Evolutionary conservation across 2,329 filamentous ascomycete genomes (phyloP).

Genomic region (Pyricularia sp.): DNA sequence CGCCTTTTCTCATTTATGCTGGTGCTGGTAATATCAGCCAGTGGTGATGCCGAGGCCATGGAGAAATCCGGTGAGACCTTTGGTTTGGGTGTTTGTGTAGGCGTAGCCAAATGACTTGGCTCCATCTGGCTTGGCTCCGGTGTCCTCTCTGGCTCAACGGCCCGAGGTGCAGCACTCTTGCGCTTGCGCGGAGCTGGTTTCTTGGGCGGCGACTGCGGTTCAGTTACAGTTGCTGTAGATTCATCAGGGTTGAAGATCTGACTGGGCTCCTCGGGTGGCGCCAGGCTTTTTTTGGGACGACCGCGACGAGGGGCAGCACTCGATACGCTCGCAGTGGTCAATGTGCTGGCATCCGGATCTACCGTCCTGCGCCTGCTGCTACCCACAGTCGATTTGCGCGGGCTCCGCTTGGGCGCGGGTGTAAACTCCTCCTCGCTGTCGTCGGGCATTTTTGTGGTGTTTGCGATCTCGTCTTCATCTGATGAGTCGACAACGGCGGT

Average conservation of each 20-base stretch:
- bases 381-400: slow-evolving; percentile 19
- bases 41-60: slow-evolving; percentile 39
- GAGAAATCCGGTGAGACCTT: slow-evolving; percentile 44
- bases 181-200: slow-evolving; percentile 50
- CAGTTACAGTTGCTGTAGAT: slow-evolving; percentile 18
- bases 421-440: slow-evolving; percentile 68
- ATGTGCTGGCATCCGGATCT: slow-evolving; percentile 21
- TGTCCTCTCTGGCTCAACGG: slow-evolving; percentile 22
- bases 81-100: slow-evolving; percentile 34
- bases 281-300: slow-evolving; percentile 28
- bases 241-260: slow-evolving; percentile 46
- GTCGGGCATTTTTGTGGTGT: slow-evolving; percentile 39
- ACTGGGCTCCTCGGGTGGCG: slow-evolving; percentile 42
- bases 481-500: slow-evolving; percentile 60
- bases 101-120: slow-evolving; percentile 10
- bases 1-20: slow-evolving; percentile 49
- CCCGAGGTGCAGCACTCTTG: slow-evolving; percentile 40
- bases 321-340: slow-evolving; percentile 12
- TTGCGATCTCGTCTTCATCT: slow-evolving; percentile 53
- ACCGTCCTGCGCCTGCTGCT: slow-evolving; percentile 24
- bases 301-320: slow-evolving; percentile 18
- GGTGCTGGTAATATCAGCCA: slow-evolving; percentile 60
- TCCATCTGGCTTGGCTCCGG: slow-evolving; percentile 16
- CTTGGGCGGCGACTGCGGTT: slow-evolving; percentile 19
- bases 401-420: slow-evolving; percentile 50